These are phyloP conservation scores for Cyamopsis tetragonoloba DNA, from an alignment of 306 rosid species.

Conservation along the genomic window DNA sequence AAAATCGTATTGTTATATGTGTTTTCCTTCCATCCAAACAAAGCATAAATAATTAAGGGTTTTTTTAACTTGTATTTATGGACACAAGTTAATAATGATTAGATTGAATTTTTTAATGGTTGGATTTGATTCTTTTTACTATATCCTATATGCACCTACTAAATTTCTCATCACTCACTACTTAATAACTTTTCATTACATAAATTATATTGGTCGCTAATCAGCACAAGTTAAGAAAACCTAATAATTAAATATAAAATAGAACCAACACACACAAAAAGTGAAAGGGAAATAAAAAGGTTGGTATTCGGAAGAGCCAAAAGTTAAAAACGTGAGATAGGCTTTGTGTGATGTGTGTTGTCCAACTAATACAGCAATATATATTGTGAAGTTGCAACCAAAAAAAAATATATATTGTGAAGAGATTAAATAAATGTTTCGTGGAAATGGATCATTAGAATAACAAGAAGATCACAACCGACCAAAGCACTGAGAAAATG, in stretches of 20 bases:
- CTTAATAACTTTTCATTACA: no score
- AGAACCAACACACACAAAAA: background rate
- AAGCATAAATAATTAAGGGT: no score
- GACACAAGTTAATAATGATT: no score
- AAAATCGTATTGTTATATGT: no score
- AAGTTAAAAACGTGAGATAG: background rate
- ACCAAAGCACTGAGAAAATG: background rate
- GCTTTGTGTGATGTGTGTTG: background rate
- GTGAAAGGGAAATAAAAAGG: background rate
- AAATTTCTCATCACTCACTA: no score
- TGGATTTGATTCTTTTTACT: no score
- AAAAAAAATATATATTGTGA: background rate
- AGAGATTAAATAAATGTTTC: background rate
- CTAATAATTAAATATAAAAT: background rate
- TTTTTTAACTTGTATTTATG: no score
- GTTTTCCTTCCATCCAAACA: no score
- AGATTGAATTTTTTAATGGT: no score
- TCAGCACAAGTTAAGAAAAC: no score
- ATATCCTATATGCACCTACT: no score
- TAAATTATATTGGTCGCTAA: no score
- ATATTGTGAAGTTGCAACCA: background rate
- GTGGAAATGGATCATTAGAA: background rate
- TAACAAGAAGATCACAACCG: background rate
- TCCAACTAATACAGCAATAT: background rate
- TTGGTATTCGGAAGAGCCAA: slow-evolving; percentile 11